Evolutionary conservation across 768 basidiomycete species (phyloP).

Genomic region (Podaxis sp.): DNA sequence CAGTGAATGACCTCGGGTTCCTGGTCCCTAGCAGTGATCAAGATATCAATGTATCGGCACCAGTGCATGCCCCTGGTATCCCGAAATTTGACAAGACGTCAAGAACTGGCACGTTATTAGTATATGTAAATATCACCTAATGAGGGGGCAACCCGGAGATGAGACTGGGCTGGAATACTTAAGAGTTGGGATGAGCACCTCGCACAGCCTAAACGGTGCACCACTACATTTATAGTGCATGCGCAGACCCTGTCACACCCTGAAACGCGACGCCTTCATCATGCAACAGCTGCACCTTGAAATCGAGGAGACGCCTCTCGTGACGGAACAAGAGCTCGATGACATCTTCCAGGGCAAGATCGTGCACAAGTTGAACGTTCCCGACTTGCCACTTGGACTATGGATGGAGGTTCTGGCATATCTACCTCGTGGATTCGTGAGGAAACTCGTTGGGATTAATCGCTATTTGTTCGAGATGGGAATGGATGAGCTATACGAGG

Average conservation of each 20-base stretch:
- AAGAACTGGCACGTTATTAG: too few relatives aligned
- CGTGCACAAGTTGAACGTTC: slow-evolving; percentile 6
- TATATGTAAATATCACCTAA: too few relatives aligned
- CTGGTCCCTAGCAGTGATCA: too few relatives aligned
- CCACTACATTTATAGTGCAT: background rate
- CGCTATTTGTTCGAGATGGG: slow-evolving; percentile 25
- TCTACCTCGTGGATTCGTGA: slow-evolving; percentile 18
- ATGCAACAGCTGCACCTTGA: slow-evolving; percentile 2
- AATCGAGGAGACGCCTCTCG: background rate
- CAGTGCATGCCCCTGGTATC: too few relatives aligned
- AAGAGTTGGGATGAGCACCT: too few relatives aligned
- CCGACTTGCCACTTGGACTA: slow-evolving; percentile 22
- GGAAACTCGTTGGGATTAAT: slow-evolving; percentile 25
- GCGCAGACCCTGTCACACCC: background rate
- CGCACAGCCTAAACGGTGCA: background rate
- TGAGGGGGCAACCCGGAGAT: too few relatives aligned
- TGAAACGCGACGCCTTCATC: background rate
- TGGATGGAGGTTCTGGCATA: slow-evolving; percentile 24
- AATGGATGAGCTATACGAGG: slow-evolving; percentile 24
- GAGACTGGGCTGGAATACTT: too few relatives aligned
- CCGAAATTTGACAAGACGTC: too few relatives aligned
- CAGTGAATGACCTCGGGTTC: too few relatives aligned
- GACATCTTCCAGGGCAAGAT: slow-evolving; percentile 6
- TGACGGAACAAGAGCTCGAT: slow-evolving; percentile 2
- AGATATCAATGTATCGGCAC: too few relatives aligned